Base-by-base conservation (phyloP, 192 early-diverging fungal genomes). In the Endogone sp. region DNA sequence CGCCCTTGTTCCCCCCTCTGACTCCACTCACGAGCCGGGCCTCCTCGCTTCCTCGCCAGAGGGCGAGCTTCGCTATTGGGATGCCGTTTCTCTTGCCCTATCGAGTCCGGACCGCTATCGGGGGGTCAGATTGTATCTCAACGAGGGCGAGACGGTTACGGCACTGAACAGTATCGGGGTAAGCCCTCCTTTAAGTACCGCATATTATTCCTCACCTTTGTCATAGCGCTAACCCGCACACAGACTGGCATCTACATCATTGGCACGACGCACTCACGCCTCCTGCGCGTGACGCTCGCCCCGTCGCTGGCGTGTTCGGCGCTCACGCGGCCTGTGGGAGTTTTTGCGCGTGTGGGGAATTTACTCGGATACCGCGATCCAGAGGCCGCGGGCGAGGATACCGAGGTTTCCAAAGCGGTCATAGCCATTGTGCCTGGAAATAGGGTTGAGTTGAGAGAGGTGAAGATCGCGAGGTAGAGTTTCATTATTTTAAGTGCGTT, bases 31-130 rank as follows among this genome's bases (percentile, higher is more conserved):
- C 30, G 56, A 29, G 37, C 55, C 57, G 13, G 71, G 71, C 3
- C 30, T 72, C 54, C 11, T 72, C 23, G 71, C 32, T n/a, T 72
- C 55, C 30, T 58, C 71, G 3, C 57, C 37, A 9, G 62, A 60
- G 29, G 71, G 71, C 10, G 58, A 72, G 56, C 29, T 72, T 61
- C 64, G 71, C 4, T 72, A 72, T 27, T 72, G 71, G 71, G 31
- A 60, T 24, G 64, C 65, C 30, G 29, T 72, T 54, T 61, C 56
- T 21, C n/a, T 56, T 21, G 29, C 55, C 4, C 30, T 56, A 16
- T 22, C 27, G 20, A 60, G 62, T 20, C 23, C 25, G 20, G 30
- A 60, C 27, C 28, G 31, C 20, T 72, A 66, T 31, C 29, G 56
- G 23, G 32, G 66, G 11, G 29, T 72, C 4, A 22, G 67, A 22